phyloP scores from a whole-genome alignment of 192 early-diverging fungal genomes.

The Physocladia obscura region DNA sequence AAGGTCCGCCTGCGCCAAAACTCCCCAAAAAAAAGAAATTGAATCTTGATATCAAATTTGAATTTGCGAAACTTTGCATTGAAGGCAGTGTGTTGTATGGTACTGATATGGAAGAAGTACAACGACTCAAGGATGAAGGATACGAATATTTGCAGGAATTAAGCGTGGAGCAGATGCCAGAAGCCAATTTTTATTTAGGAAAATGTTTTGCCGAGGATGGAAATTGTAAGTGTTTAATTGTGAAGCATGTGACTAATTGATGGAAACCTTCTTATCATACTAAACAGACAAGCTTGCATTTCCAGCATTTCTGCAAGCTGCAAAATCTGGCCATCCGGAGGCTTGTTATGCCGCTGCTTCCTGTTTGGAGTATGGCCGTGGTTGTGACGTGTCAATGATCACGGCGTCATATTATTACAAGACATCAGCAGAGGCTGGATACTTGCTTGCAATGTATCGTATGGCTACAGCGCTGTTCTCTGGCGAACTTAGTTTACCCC shows the following conservation, averaged over 20 bases:
- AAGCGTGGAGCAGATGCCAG: conserved; percentile 56
- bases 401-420: conserved; percentile 72
- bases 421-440: conserved; percentile 66
- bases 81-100: neutral
- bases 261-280: too few species aligned
- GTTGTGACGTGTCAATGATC: conserved; percentile 56
- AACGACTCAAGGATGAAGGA: conserved; percentile 61
- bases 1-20: neutral
- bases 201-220: conserved; percentile 45
- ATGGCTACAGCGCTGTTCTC: conserved; percentile 74
- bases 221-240: conserved; percentile 30
- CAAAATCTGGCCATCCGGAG: conserved; percentile 68
- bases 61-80: conserved; percentile 20
- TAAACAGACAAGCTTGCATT: conserved; percentile 58
- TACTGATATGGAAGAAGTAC: neutral
- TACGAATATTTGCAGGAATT: conserved; percentile 62
- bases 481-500: conserved; percentile 69
- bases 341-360: conserved; percentile 64
- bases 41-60: conserved; percentile 3
- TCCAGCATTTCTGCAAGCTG: conserved; percentile 69
- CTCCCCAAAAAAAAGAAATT: neutral
- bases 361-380: conserved; percentile 68
- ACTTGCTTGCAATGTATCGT: conserved; percentile 67
- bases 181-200: conserved; percentile 52
- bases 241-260: neutral